phyloP scores from a whole-genome alignment of 1,284 basidiomycete genomes.

The Papiliotrema terrestris region DNA sequence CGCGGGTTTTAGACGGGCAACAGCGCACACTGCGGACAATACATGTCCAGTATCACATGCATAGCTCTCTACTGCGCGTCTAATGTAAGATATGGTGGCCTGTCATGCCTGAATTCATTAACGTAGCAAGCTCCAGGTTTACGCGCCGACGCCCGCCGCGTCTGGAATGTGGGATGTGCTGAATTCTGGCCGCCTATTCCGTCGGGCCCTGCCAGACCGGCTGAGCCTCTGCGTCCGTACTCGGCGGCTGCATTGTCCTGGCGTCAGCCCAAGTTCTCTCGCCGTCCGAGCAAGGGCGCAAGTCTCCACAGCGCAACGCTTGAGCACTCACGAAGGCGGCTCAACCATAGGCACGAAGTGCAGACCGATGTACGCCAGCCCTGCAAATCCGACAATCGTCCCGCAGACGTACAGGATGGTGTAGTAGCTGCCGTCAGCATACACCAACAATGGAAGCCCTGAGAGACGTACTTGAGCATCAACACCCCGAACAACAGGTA shows the following conservation, averaged over 20 bases:
- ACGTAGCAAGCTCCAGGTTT: too few species aligned
- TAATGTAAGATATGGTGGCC: too few species aligned
- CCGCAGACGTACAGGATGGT: slow-evolving; percentile 47
- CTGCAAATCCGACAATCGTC: slow-evolving; percentile 38
- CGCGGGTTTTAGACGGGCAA: too few species aligned
- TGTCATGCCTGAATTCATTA: too few species aligned
- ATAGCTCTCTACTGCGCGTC: too few species aligned
- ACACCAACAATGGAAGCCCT: not conserved
- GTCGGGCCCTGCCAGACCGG: slow-evolving; percentile 40
- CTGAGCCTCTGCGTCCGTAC: slow-evolving; percentile 30
- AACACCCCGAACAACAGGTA: slow-evolving; percentile 48
- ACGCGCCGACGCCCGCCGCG: too few species aligned
- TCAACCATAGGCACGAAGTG: slow-evolving; percentile 45
- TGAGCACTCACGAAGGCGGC: slow-evolving; percentile 41
- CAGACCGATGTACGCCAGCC: slow-evolving; percentile 41
- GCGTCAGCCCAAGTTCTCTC: slow-evolving; percentile 3
- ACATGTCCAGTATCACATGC: too few species aligned
- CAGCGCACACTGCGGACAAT: too few species aligned
- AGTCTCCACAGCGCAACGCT: too few species aligned
- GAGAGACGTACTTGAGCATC: slow-evolving; percentile 42
- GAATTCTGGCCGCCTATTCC: slow-evolving; percentile 16
- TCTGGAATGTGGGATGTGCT: too few species aligned
- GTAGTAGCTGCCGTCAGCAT: slow-evolving; percentile 34
- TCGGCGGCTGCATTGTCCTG: slow-evolving; percentile 37
- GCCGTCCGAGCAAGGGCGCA: not conserved